Evolutionary conservation across 2,329 filamentous ascomycete genomes (phyloP).

Genomic region (Byssoonygena ceratinophila): DNA sequence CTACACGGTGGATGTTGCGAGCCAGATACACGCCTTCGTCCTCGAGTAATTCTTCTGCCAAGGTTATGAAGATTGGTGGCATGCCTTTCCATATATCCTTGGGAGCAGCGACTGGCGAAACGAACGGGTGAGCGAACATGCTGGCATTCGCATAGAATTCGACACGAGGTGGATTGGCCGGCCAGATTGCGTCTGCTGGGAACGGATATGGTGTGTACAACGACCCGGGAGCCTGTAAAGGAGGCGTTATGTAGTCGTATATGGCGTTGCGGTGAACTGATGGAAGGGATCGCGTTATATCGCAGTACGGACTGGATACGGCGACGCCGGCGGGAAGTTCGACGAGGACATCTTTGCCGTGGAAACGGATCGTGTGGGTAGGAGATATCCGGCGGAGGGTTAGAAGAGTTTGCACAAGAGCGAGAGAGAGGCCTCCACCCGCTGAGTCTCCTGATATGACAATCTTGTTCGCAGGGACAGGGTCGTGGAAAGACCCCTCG

Average conservation of each 20-base stretch:
- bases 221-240: constrained; percentile 19
- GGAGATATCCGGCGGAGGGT: constrained; percentile 28
- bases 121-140: constrained; percentile 33
- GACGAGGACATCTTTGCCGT: constrained; percentile 32
- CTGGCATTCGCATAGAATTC: constrained; percentile 35
- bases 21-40: constrained; percentile 35
- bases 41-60: constrained; percentile 35
- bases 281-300: constrained; percentile 35
- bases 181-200: constrained; percentile 33
- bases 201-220: constrained; percentile 23
- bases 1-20: constrained; percentile 31
- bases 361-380: constrained; percentile 28
- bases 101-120: constrained; percentile 30
- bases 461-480: constrained; percentile 36
- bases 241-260: constrained; percentile 33
- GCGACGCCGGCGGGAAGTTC: constrained; percentile 35
- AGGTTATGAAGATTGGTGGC: constrained; percentile 34
- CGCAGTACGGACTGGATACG: constrained; percentile 35
- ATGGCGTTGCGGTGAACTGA: constrained; percentile 30
- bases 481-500: constrained; percentile 32
- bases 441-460: constrained; percentile 40
- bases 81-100: constrained; percentile 32
- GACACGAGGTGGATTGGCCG: constrained; percentile 32
- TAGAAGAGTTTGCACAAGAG: constrained; percentile 35
- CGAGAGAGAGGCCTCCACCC: constrained; percentile 35